Evolutionary conservation across 306 rosid species (phyloP).

Genomic region (Corylus americana): DNA sequence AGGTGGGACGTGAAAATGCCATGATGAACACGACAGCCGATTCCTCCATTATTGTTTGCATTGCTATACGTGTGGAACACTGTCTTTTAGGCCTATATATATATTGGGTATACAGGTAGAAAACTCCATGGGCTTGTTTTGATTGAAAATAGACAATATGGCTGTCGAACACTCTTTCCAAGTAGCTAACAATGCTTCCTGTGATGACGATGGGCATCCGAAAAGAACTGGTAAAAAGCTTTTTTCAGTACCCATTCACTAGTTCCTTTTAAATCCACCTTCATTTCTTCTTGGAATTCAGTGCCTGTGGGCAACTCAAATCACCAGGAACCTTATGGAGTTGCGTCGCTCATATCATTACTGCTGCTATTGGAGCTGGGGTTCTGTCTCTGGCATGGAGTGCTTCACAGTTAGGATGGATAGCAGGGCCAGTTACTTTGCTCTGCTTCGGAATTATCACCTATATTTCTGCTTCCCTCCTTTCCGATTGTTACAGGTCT

Average conservation of each 20-base stretch:
- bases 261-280: too few species aligned
- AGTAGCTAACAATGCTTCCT: slow-evolving; percentile 30
- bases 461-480: slow-evolving; percentile 51
- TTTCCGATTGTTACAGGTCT: slow-evolving; percentile 65
- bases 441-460: slow-evolving; percentile 54
- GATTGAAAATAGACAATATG: slow-evolving; percentile 42
- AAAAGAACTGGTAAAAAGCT: slow-evolving; percentile 57
- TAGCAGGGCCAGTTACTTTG: slow-evolving; percentile 56
- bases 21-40: slow-evolving; percentile 28
- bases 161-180: slow-evolving; percentile 50
- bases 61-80: background rate
- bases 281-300: background rate
- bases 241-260: too few species aligned
- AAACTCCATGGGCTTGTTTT: slow-evolving; percentile 16
- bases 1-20: slow-evolving; percentile 9
- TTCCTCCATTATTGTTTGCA: slow-evolving; percentile 27
- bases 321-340: slow-evolving; percentile 48
- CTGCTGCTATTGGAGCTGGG: slow-evolving; percentile 74
- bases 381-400: slow-evolving; percentile 79
- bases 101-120: slow-evolving; percentile 23
- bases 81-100: background rate
- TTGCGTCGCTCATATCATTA: slow-evolving; percentile 68
- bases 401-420: slow-evolving; percentile 67
- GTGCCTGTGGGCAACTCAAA: slow-evolving; percentile 7
- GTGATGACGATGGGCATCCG: slow-evolving; percentile 63